A percentile compares a stretch with the other conserved stretches of the same genome.
Evolutionary conservation across 352 stramenopile species (phyloP).

Genomic region (Phytopythium cucurbitacearum): DNA sequence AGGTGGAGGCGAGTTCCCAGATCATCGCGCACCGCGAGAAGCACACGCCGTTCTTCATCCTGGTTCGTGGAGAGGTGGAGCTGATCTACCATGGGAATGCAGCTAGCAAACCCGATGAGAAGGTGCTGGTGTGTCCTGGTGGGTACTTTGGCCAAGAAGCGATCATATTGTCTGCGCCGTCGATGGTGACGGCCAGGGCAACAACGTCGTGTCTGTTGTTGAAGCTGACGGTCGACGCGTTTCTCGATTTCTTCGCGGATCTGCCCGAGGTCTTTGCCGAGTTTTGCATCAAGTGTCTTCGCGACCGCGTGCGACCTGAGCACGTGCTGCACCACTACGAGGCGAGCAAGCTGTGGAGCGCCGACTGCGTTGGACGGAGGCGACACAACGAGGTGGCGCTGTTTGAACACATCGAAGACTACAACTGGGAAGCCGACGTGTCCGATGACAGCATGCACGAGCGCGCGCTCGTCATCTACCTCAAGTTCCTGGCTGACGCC

Average conservation of each 20-base stretch:
- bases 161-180: constrained; percentile 42
- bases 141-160: constrained; percentile 69
- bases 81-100: constrained; percentile 19
- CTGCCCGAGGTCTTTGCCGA: constrained; percentile 56
- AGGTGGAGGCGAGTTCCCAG: constrained; percentile 18
- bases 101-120: constrained; percentile 8
- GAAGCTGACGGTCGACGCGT: constrained; percentile 29
- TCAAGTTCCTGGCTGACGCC: constrained; percentile 43
- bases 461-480: constrained; percentile 51
- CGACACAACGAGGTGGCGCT: constrained; percentile 45
- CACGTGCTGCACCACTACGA: constrained; percentile 74
- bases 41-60: constrained; percentile 36
- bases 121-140: constrained; percentile 34
- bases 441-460: constrained; percentile 48
- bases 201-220: constrained; percentile 46
- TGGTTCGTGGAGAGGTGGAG: constrained; percentile 36
- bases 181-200: constrained; percentile 25
- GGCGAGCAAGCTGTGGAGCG: constrained; percentile 47
- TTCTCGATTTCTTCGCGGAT: constrained; percentile 51
- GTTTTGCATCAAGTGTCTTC: constrained; percentile 68
- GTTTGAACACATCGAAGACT: constrained; percentile 69
- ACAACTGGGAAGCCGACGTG: constrained; percentile 48
- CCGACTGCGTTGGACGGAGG: constrained; percentile 41
- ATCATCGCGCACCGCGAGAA: constrained; percentile 29
- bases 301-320: constrained; percentile 33